Evolutionary conservation across 306 rosid species (phyloP), one percentile per base, ranked within the genome.

Genomic region (Quillaja saponaria): DNA sequence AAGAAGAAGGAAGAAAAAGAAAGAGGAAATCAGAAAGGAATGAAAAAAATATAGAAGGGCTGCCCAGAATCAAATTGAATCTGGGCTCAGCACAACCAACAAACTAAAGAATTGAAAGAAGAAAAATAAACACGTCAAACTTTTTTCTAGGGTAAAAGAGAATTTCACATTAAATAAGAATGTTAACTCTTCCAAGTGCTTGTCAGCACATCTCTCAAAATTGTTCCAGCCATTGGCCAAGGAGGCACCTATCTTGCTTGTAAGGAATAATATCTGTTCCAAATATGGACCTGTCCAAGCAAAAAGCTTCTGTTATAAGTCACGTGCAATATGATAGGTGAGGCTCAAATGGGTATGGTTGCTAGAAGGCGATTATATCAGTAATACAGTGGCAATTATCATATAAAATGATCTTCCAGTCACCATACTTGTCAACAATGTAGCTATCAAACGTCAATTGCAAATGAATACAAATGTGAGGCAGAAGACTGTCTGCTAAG

Each of bases 161-260:
- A 25, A 25, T 34, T 56, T 45, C 47, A 17, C 44, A 58, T 38
- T 21, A 3, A 39, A 35, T 13, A n/a, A 20, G 35, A 40, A 41
- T 8, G 12, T 11, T 16, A 39, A n/a, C 50, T 41, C 35, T 25
- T 39, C 10, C 15, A 37, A 57, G 71, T 35, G 51, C 63, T 53
- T 72, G 81, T 71, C 69, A 80, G 76, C 65, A 59, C 65, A 64
- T 67, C 81, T 61, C 75, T 71, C 85, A 72, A 80, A 80, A 80
- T 68, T 76, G 81, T 76, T 68, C 70, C 54, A 72, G 79, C 76
- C 79, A 71, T 50, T 41, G 72, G 71, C 66, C 73, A 59, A 53
- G 45, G 71, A 55, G 33, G 15, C 61, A 34, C 15, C 46, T 28
- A 35, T 34, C 73, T 69, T 69, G 62, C 73, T 69, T 69, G 62